Evolutionary conservation across 1,139 yeast genomes (phyloP), one percentile per base, ranked within the genome.

Genomic region (Debaryomyces fabryi): DNA sequence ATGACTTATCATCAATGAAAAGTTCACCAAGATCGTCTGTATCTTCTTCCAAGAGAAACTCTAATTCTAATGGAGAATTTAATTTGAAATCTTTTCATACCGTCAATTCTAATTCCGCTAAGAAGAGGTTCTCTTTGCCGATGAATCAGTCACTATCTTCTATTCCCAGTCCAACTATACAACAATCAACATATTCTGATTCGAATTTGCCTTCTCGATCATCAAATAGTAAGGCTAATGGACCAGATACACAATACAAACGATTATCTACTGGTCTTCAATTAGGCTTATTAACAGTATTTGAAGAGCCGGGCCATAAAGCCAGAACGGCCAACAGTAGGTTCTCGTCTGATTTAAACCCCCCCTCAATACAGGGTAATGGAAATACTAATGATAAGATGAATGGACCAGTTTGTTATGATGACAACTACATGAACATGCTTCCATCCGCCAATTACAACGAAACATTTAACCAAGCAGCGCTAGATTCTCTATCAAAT

Each of bases 231-330:
- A 44, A 43, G 48, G 45, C 29, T 15, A 30, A 32, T 23, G 36
- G 35, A 23, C 16, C 36, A 20, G 67, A 64, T 3, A 65, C 63
- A 56, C 63, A 65, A 48, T 63, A 64, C 42, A 71, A 69, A 36
- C 57, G 77, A 32, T 55, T 65, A 34, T 72, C 78, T 1, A 63
- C 71, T 1, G 79, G 80, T 1, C 58, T 75, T 29, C 76, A 66
- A 50, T 55, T 74, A n/a, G 75, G 77, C 1, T 58, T 75, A 33
- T 57, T 74, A 27, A 74, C 79, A 1, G 79, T 75, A 1, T 58
- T 72, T 48, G 78, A 74, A 57, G 74, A 72, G 39, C 64, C 64
- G 4, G 20, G 20, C 7, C 30, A 36, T 6, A 20, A 18, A 12
- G 20, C 12, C 12, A 16, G 18, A 8, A 10, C 18, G 46, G 10